Base-by-base conservation (phyloP, 345 rosid species). In the Salix arbutifolia region DNA sequence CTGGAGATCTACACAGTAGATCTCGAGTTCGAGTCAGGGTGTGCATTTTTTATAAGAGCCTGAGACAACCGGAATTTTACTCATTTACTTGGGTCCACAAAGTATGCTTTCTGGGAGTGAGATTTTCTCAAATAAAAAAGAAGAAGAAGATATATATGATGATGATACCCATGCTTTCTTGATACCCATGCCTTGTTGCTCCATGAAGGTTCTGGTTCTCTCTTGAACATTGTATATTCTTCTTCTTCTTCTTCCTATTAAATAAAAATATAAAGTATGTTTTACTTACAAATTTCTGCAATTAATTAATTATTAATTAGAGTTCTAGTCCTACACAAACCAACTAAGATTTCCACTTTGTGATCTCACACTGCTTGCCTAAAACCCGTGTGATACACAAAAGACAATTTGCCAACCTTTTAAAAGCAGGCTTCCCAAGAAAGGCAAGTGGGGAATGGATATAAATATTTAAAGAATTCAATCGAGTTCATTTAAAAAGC, bases 261-360 rank as follows among this genome's bases (percentile, higher is more conserved):
- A 42, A 42, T 58, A 58, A n/a, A 58, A 58, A 58, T 9, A 48
- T 14, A 53, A 19, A 56, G 26, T 56, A n/a, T 8, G 26, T 56
- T 23, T 56, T n/a, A 21, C 62, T 8, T 9, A 10, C 62, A 56
- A n/a, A n/a, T 0, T n/a, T 58, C 23, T 58, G 25, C 28, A 31
- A 9, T 67, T 68, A 56, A 10, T 58, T 48, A 8, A 37, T 26
- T 74, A 37, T 50, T 30, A 76, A 37, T 50, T 30, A 76, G 64
- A 71, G 31, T 61, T 76, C 71, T 31, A 72, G 38, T 70, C 79
- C 79, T 66, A 48, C 68, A 76, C 76, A 67, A 68, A 65, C 76
- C 91, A 84, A 69, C 89, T 78, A 86, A 84, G 89, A 85, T 65
- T 84, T 86, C 91, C 88, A 86, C 91, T 83, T 70, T 11, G 72